Base-by-base conservation (phyloP, 495 filamentous ascomycete genomes). In the Tuber melanosporum region DNA sequence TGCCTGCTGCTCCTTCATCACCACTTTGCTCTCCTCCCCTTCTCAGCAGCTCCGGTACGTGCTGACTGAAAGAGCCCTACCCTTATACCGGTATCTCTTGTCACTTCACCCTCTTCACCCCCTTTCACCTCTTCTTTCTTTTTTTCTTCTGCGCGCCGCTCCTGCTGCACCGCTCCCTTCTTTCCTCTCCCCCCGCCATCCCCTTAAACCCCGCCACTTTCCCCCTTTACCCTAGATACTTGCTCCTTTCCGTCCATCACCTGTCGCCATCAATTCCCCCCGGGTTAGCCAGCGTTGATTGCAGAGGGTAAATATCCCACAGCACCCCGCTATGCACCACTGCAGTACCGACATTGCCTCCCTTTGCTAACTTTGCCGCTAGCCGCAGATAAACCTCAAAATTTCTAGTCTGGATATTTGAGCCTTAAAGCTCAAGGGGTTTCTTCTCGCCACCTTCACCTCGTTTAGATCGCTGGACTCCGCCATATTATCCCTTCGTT, bases 61-160 rank as follows among this genome's bases (percentile, higher is more conserved):
- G 57, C 57, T 62, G 57, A 62, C 57, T 62, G 57, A 62, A 62
- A 62, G 20, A 26, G n/a, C n/a, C 57, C 32, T 62, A n/a, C 57
- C 57, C 57, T 26, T 32, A 32, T 32, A 46, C 44, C 44, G 44
- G 44, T 46, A 32, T 62, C 2, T 32, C 57, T 62, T 62, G 32
- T 62, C 32, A 32, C 57, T 62, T 62, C 57, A 15, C 32, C 26
- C n/a, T 62, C 57, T 62, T 62, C 57, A 62, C 57, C 57, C n/a
- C n/a, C n/a, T 41, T 41, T 41, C 39, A 41, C 26, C 3, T 26
- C n/a, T 26, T 62, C 32, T 32, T 62, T 32, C 32, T 62, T 62
- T 52, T n/a, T 52, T 9, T 10, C 17, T 9, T 22, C 49, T 32
- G n/a, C 7, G 10, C 57, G 57, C n/a, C 14, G 26, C 57, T 15